These are phyloP conservation scores for Irpex sp. DNA, from an alignment of 1,284 basidiomycete species.

Conservation along the genomic window DNA sequence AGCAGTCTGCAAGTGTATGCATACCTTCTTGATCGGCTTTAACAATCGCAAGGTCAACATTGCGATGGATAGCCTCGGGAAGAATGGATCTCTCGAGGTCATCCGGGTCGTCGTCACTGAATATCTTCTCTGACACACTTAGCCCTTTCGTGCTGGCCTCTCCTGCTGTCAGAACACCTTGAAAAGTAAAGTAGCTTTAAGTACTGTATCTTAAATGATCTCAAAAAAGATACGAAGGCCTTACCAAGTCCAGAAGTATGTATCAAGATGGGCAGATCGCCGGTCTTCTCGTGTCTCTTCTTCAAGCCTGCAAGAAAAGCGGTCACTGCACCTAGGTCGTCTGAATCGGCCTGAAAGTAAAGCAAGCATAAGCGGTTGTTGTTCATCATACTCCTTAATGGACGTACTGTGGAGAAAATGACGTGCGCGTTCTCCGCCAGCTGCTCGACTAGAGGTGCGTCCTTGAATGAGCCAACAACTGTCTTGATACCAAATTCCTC, in stretches of 20 bases:
- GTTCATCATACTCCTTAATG: not conserved
- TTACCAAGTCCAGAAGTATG: slow-evolving; percentile 51
- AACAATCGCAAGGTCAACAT: slow-evolving; percentile 26
- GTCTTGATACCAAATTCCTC: slow-evolving; percentile 19
- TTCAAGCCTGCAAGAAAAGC: slow-evolving; percentile 46
- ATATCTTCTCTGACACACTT: slow-evolving; percentile 35
- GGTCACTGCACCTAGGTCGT: slow-evolving; percentile 35
- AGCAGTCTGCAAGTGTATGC: not conserved
- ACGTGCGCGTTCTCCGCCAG: slow-evolving; percentile 17
- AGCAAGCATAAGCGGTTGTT: not conserved
- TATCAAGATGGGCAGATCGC: slow-evolving; percentile 40
- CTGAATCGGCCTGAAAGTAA: slow-evolving; percentile 39
- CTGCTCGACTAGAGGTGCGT: slow-evolving; percentile 13
- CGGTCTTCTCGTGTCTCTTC: slow-evolving; percentile 32
- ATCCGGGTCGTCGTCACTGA: slow-evolving; percentile 38
- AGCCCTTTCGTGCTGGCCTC: slow-evolving; percentile 34
- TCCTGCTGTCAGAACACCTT: slow-evolving; percentile 33
- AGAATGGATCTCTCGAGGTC: slow-evolving; percentile 28
- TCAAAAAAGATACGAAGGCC: not conserved
- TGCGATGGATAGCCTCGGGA: slow-evolving; percentile 25
- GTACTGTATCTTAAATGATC: not conserved
- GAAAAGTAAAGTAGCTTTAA: not conserved
- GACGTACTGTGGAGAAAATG: slow-evolving; percentile 17
- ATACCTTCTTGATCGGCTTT: slow-evolving; percentile 31
- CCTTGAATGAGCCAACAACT: slow-evolving; percentile 16